phyloP scores from a whole-genome alignment of 1,284 basidiomycete species.

The Mrakiaceae sp. region DNA sequence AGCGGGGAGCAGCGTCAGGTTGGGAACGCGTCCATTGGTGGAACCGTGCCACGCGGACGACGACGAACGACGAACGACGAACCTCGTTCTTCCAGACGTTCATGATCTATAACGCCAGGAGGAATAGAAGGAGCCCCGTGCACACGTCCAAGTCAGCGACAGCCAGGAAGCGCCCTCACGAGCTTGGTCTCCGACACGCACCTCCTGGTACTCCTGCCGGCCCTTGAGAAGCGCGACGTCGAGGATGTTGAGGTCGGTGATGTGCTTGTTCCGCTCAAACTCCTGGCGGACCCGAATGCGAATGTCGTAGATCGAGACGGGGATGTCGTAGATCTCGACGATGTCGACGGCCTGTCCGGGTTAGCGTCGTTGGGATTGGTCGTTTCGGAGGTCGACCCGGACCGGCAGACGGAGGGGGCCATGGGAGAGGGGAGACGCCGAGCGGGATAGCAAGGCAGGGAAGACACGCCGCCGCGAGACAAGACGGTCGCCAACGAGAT shows the following conservation, averaged over 20 bases:
- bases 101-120: slow-evolving; percentile 48
- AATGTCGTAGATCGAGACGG: slow-evolving; percentile 66
- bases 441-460: background rate
- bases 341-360: slow-evolving; percentile 72
- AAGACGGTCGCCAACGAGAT: no score
- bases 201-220: slow-evolving; percentile 75
- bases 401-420: background rate
- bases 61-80: slow-evolving; percentile 17
- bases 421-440: background rate
- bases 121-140: background rate
- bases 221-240: slow-evolving; percentile 82
- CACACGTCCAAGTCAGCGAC: background rate
- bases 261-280: slow-evolving; percentile 76
- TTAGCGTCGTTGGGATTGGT: background rate
- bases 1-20: background rate
- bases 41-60: background rate
- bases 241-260: slow-evolving; percentile 71
- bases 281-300: slow-evolving; percentile 73
- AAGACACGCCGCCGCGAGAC: no score
- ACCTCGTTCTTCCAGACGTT: slow-evolving; percentile 80
- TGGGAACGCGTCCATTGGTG: background rate
- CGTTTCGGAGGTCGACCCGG: background rate
- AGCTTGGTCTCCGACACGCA: background rate
- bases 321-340: slow-evolving; percentile 69
- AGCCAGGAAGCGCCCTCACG: background rate